Evolutionary conservation across 2,329 filamentous ascomycete genomes (phyloP), one percentile per base, ranked within the genome.

Genomic region (Colletotrichum melonis): DNA sequence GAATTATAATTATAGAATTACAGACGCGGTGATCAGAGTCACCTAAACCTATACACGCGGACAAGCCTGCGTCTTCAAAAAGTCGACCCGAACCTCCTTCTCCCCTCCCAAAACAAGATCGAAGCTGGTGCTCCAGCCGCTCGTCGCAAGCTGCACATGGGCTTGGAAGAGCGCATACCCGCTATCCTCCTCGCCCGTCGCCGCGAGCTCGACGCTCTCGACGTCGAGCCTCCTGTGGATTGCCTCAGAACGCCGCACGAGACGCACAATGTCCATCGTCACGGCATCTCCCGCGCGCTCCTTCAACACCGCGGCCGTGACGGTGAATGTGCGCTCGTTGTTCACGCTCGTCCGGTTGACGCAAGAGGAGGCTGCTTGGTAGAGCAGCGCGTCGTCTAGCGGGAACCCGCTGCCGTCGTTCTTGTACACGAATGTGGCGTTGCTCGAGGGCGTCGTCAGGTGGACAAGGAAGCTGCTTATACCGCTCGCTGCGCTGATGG

Each of bases 401-500:
- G 78, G 78, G 67, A 80, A 82, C 0, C 79, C 78, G 24, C 69
- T 54, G 19, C 78, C 78, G n/a, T 74, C 75, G 67, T 82, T 80
- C 28, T 76, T 76, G 16, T 75, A 76, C 4, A 76, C 74, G 2
- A 69, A 78, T 4, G 71, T 77, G 8, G 74, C 75, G 22, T 78
- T 79, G 9, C 70, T 79, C 0, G 78, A 78, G 22, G 76, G 73
- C 5, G 74, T 77, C 11, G 70, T 76, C 42, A 80, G 49, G 49
- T 80, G 75, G 12, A 83, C 77, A 71, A 77, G 67, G 68, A 83
- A 82, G 58, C 76, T 79, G 74, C 76, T 78, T 72, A 82, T 79
- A 4, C 80, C 80, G 0, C 73, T 74, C n/a, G 64, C 69, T 42
- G 69, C 72, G 38, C 78, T 69, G 14, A 83, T 52, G 5, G 72